Base-by-base conservation (phyloP, 306 rosid species). In the Hylodesmum podocarpum region DNA sequence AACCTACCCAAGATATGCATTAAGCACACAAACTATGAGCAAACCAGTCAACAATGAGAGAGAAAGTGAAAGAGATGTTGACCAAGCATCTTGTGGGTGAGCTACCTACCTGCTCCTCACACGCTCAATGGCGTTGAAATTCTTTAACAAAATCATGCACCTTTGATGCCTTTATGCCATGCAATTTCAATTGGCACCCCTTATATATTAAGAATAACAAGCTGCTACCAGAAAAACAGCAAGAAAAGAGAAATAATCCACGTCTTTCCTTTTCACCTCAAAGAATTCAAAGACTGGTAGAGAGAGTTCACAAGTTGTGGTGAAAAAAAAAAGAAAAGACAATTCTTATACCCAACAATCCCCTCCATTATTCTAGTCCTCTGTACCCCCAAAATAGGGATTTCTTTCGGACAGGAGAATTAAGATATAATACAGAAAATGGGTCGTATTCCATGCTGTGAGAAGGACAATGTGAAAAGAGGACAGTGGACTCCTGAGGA, bases 401-500 rank as follows among this genome's bases (percentile, higher is more conserved):
- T 73, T 73, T 47, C 72, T 66, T 72, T 25, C 0, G 65, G 57
- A 58, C 6, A 65, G 63, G 50, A 77, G 61, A 43, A 24, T 66
- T 73, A 74, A 50, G 54, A 74, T 62, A 54, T 15, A 81, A 29
- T 15, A 57, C 27, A 57, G 55, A 88, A 6, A 46, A 94, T 94
- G 98, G 98, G 98, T 6, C 87, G 97, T 59, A 86, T 93, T 84
- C 98, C 97, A 24, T 93, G 97, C 77, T 93, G 97, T 24, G 90
- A 93, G 86, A 89, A 89, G 84, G 96, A 90, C 74, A 93, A 82
- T 39, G 96, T 90, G 62, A 89, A 90, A 66, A 86, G 89, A 66
- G 96, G 98, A 61, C 98, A 89, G 78, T 91, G 96, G 96, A 93
- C 98, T n/a, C 98, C 96, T 15, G 98, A 93, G 82, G 98, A 93